Base-by-base conservation (phyloP, 1,284 basidiomycete species). In the Porogramme epimiltina region DNA sequence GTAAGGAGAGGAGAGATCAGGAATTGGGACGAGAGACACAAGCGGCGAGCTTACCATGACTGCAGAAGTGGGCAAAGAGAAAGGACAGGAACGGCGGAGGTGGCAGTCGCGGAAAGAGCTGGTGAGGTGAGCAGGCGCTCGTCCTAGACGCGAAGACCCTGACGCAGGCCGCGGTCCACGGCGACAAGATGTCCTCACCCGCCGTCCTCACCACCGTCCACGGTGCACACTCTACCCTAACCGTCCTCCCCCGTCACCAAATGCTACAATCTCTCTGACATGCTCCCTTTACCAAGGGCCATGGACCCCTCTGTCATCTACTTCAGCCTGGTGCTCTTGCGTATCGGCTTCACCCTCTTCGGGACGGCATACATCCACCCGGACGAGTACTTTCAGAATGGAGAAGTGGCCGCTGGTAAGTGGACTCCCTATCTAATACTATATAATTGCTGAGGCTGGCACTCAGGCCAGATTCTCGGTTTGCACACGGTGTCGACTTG, bases 341-440 rank as follows among this genome's bases (percentile, higher is more conserved):
- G 73, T 13, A 47, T 64, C 31, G 59, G 59, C 49, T 65, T 69
- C 18, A 72, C 74, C 3, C 53, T 75, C 9, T 56, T 56, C 41
- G 70, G 72, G 23, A 66, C 62, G 13, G 73, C 68, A 1, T 75
- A 74, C 54, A 74, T 75, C 42, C 74, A 75, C 49, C 73, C 74
- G 6, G 74, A 75, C 51, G 73, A 75, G 58, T 65, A 73, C 54
- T 72, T 74, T 56, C 73, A 75, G 60, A 74, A 70, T 51, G 74
- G 69, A 36, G 74, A 75, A 54, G 61, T 69, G n/a, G 65, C 62
- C 22, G 69, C 73, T 44, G 73, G 73, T 73, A 20, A 4, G 51
- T 34, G 8, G 13, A 19, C 8, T 18, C 10, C 2, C 15, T 6
- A 26, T 15, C 25, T 43, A 11, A 16, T 37, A 9, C 8, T 18